Percentiles rank a stretch among this genome's conserved stretches.
Conservation (phyloP, 108 stramenopile genomes). For the Skeletonema marinoi region DNA sequence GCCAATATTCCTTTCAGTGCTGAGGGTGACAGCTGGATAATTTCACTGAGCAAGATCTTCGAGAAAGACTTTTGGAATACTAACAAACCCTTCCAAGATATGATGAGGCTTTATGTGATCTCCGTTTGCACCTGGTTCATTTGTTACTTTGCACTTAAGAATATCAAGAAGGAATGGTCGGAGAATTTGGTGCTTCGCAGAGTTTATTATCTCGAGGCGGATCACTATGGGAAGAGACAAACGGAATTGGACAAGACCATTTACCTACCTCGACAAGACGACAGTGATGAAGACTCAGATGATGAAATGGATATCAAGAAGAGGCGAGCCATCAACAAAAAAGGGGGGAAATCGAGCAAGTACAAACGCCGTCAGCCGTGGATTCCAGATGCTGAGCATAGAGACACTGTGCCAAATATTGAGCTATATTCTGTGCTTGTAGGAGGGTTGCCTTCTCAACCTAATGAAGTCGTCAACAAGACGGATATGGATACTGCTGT, state of each 20-base stretch:
- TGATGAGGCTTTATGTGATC: constrained; percentile 58
- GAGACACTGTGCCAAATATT: constrained; percentile 84
- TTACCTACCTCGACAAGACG: constrained; percentile 29
- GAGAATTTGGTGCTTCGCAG: constrained; percentile 76
- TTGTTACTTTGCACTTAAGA: constrained; percentile 48
- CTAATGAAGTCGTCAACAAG: constrained; percentile 53
- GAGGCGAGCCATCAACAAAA: constrained; percentile 37
- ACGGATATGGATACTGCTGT: constrained; percentile 50
- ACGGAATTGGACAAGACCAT: constrained; percentile 63
- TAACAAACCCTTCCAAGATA: constrained; percentile 1
- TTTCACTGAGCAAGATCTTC: constrained; percentile 24
- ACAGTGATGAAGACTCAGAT: constrained; percentile 25
- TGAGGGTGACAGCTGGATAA: not conserved
- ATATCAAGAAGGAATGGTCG: constrained; percentile 68
- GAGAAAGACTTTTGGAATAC: constrained; percentile 26
- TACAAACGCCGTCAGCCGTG: constrained; percentile 65
- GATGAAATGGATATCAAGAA: constrained; percentile 19
- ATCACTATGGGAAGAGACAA: constrained; percentile 72
- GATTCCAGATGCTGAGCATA: constrained; percentile 83
- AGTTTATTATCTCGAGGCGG: constrained; percentile 83
- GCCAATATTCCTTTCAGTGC: constrained; percentile 57
- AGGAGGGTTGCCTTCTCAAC: constrained; percentile 78
- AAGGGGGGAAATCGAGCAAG: constrained; percentile 5
- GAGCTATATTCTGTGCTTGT: constrained; percentile 83
- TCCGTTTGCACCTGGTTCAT: constrained; percentile 68